Base-by-base conservation (phyloP, 169 alveolate species). In the Babesia bigemina region DNA sequence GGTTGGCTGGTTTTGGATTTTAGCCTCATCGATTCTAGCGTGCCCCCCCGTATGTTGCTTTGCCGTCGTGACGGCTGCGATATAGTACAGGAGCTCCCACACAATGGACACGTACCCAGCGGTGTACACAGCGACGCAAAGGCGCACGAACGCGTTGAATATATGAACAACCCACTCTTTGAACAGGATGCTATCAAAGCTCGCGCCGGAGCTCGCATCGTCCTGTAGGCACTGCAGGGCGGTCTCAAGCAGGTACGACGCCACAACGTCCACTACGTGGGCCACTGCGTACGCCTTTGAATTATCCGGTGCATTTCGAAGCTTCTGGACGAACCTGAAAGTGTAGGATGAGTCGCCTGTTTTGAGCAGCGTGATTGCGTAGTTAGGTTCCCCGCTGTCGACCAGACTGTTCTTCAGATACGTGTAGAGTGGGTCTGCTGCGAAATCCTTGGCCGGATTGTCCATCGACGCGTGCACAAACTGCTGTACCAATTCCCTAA, bases 101-200 rank as follows among this genome's bases (percentile, higher is more conserved):
- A 36, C 63, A 28, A 67, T 52, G 21, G 45, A 50, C 22, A 67
- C 39, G 36, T 55, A 13, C 29, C 76, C 76, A 2, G 42, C 57
- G 56, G 50, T 16, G 45, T 52, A 67, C 26, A 67, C 66, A 9
- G 76, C 39, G 21, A 67, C 65, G 44, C 52, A 67, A 0, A 67
- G 39, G 21, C 76, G 29, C 53, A 67, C 65, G 26, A 67, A 67
- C 9, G 60, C 65, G 45, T 67, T 67, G 36, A 67, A 67, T 22
- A 67, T 67, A 49, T 67, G 76, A 22, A 67, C 76, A 21, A 67
- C 47, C 76, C 76, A 67, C 14, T 67, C 76, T 65, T 67, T 67
- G 76, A 67, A 67, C 50, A 67, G 49, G 42, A 67, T 55, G 65
- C 57, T 67, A 22, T 67, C 76, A 29, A 67, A 63, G 45, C 55